Conservation (phyloP, 2,329 filamentous ascomycete species). For the Pezicula radicicola region DNA sequence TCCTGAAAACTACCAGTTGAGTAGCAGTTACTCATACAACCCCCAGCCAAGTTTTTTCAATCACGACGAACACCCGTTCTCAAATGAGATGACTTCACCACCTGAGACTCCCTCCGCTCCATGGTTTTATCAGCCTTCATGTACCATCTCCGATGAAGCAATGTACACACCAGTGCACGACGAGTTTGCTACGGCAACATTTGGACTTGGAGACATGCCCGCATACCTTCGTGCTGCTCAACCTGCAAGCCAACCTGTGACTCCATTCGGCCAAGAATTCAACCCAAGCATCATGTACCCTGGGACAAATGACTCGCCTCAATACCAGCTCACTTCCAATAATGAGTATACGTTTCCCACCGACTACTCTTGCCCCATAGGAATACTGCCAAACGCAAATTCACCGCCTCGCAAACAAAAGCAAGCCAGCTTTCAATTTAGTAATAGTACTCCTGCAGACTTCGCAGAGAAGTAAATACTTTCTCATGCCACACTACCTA, state of each 20-base stretch:
- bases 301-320: slow-evolving; percentile 17
- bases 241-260: slow-evolving; percentile 26
- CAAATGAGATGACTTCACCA: background rate
- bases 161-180: slow-evolving; percentile 25
- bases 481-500: background rate
- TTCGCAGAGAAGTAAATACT: slow-evolving; percentile 24
- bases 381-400: slow-evolving; percentile 8
- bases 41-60: background rate
- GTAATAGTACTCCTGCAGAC: slow-evolving; percentile 28
- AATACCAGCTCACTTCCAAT: slow-evolving; percentile 19
- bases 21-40: too few relatives aligned
- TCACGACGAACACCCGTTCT: background rate
- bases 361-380: slow-evolving; percentile 12
- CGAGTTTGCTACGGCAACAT: slow-evolving; percentile 10
- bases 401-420: slow-evolving; percentile 17
- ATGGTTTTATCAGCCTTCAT: slow-evolving; percentile 23
- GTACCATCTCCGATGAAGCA: slow-evolving; percentile 23
- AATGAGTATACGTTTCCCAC: slow-evolving; percentile 24
- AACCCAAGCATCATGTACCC: slow-evolving; percentile 18
- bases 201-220: slow-evolving; percentile 22
- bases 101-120: slow-evolving; percentile 5
- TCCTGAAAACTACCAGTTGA: slow-evolving; percentile 6
- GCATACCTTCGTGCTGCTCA: slow-evolving; percentile 18
- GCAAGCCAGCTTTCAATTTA: slow-evolving; percentile 30
- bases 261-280: slow-evolving; percentile 25